phyloP scores from a whole-genome alignment of 1,284 basidiomycete species.

The Gymnopus androsaceus region DNA sequence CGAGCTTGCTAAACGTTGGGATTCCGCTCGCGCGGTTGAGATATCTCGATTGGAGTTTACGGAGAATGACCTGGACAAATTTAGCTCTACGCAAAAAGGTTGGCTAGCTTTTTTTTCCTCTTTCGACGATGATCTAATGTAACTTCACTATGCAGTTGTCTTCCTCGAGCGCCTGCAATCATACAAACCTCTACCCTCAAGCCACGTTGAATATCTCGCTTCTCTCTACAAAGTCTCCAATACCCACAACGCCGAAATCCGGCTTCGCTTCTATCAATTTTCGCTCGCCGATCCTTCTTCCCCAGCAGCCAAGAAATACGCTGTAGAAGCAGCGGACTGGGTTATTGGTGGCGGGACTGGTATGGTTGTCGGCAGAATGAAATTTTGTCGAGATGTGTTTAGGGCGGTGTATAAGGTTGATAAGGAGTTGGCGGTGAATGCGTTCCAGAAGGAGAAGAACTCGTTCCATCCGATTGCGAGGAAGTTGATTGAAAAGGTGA shows the following conservation, averaged over 20 bases:
- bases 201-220: slow-evolving; percentile 59
- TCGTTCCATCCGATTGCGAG: slow-evolving; percentile 80
- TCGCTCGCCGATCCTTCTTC: slow-evolving; percentile 55
- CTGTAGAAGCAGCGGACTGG: slow-evolving; percentile 61
- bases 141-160: slow-evolving; percentile 48
- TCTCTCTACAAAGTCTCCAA: slow-evolving; percentile 52
- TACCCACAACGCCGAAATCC: slow-evolving; percentile 71
- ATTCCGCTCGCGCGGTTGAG: slow-evolving; percentile 57
- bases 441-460: slow-evolving; percentile 52
- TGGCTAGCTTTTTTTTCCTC: slow-evolving; percentile 5
- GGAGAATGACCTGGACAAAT: slow-evolving; percentile 52
- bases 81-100: slow-evolving; percentile 74
- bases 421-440: slow-evolving; percentile 59
- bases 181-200: slow-evolving; percentile 53
- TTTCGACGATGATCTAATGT: background rate
- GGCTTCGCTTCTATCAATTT: slow-evolving; percentile 70
- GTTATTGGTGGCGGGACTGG: slow-evolving; percentile 65
- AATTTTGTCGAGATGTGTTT: slow-evolving; percentile 77
- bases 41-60: slow-evolving; percentile 52
- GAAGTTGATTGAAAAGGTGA: slow-evolving; percentile 73
- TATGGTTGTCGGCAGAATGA: slow-evolving; percentile 76
- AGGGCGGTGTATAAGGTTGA: slow-evolving; percentile 59
- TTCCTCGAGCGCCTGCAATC: slow-evolving; percentile 74
- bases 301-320: slow-evolving; percentile 49
- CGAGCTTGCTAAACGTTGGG: slow-evolving; percentile 78